Evolutionary conservation across 805 yeast species (phyloP).

Genomic region (Jamesozyma lodderae): DNA sequence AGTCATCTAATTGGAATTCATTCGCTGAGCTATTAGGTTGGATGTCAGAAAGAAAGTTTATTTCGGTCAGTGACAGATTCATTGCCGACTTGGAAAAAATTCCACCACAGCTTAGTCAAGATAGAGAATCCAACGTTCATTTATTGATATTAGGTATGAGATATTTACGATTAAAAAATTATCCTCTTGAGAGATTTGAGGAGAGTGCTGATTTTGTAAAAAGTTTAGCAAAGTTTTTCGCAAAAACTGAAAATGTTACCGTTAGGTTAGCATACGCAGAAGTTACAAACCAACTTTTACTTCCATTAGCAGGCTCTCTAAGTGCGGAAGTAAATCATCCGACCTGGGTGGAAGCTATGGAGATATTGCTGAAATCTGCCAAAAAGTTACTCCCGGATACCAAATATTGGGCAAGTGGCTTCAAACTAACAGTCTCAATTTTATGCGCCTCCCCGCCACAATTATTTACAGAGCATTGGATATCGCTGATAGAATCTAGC

Average conservation of each 20-base stretch:
- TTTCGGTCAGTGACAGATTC: constrained; percentile 86
- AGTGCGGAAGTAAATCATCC: constrained; percentile 97
- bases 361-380: constrained; percentile 45
- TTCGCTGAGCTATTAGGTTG: constrained; percentile 83
- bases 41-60: constrained; percentile 77
- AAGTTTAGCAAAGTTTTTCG: constrained; percentile 77
- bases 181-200: constrained; percentile 84
- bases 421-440: constrained; percentile 60
- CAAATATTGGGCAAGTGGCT: constrained; percentile 57
- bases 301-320: constrained; percentile 75
- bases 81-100: constrained; percentile 85
- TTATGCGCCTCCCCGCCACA: constrained; percentile 76
- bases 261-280: constrained; percentile 76
- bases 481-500: constrained; percentile 52
- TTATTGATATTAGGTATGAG: constrained; percentile 88
- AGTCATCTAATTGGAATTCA: constrained; percentile 89
- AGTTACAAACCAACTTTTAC: constrained; percentile 61
- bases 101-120: constrained; percentile 43
- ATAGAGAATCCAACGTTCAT: constrained; percentile 55
- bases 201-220: constrained; percentile 87
- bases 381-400: constrained; percentile 36
- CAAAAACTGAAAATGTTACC: constrained; percentile 51
- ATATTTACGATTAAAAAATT: constrained; percentile 64
- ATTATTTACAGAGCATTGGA: constrained; percentile 67
- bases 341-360: constrained; percentile 80